Percentiles rank a stretch among this genome's conserved stretches.
These are phyloP conservation scores for Rhodotorula paludigena DNA, from an alignment of 768 basidiomycete genomes.

Conservation along the genomic window DNA sequence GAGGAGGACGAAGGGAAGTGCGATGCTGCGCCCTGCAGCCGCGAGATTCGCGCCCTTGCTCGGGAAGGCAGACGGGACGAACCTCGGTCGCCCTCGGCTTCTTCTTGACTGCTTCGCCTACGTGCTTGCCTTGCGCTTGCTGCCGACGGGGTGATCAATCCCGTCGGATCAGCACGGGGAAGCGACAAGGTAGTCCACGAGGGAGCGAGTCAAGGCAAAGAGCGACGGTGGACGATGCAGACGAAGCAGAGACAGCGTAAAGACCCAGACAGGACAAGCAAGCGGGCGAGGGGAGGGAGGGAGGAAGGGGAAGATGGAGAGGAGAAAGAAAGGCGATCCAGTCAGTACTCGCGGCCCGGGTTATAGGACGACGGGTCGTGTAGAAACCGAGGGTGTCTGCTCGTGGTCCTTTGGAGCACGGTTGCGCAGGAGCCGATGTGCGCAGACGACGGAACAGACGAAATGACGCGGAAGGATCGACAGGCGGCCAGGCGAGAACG, in stretches of 20 bases:
- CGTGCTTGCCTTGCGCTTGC: constrained; percentile 41
- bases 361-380: neutral
- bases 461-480: neutral
- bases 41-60: constrained; percentile 3
- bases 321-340: neutral
- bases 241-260: constrained; percentile 27
- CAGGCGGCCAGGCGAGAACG: neutral
- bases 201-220: constrained; percentile 42
- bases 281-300: constrained; percentile 16
- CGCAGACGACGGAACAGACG: neutral
- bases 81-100: constrained; percentile 45
- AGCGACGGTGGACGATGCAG: constrained; percentile 4
- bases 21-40: neutral
- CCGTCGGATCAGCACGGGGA: constrained; percentile 2
- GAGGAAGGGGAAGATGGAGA: neutral
- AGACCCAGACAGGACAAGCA: constrained; percentile 2
- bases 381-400: no score
- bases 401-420: neutral
- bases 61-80: constrained; percentile 25
- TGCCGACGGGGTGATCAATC: constrained; percentile 33
- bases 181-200: constrained; percentile 15
- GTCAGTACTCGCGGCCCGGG: neutral
- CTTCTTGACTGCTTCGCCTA: constrained; percentile 42
- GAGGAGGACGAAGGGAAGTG: neutral
- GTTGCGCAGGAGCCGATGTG: neutral